Evolutionary conservation across 352 stramenopile genomes (phyloP).

Genomic region (Halophytophthora polymorphica): DNA sequence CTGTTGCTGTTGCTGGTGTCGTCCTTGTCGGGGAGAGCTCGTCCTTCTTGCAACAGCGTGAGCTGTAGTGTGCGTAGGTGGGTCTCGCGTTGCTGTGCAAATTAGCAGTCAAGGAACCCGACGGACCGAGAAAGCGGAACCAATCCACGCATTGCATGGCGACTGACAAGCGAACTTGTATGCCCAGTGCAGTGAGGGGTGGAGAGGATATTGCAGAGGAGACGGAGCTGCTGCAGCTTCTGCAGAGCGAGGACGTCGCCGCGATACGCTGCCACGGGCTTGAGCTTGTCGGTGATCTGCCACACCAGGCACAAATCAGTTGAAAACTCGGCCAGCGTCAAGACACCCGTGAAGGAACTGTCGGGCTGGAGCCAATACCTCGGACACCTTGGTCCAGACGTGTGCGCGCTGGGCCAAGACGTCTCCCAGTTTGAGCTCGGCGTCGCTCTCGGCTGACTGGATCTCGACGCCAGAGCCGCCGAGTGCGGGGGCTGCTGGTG

Average conservation of each 20-base stretch:
- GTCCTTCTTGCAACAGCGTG: constrained; percentile 37
- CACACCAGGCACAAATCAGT: constrained; percentile 1
- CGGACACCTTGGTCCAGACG: constrained; percentile 33
- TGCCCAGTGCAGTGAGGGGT: background rate
- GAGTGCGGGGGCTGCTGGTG: constrained; percentile 5
- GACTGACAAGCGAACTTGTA: background rate
- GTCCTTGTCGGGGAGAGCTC: constrained; percentile 4
- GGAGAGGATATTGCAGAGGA: constrained; percentile 71
- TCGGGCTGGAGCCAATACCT: constrained; percentile 16
- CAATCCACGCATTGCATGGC: background rate
- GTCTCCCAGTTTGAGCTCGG: constrained; percentile 13
- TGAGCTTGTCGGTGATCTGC: constrained; percentile 30
- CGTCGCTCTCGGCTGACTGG: background rate
- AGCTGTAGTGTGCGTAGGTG: constrained; percentile 59
- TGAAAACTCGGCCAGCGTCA: background rate
- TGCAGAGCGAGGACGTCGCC: constrained; percentile 34
- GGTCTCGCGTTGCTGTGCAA: constrained; percentile 52
- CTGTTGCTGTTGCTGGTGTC: background rate
- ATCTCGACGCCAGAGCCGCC: background rate
- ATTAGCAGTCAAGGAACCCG: constrained; percentile 8
- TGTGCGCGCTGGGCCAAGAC: constrained; percentile 21
- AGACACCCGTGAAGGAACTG: background rate
- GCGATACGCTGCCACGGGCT: constrained; percentile 26
- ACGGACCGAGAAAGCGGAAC: background rate
- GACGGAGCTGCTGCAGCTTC: constrained; percentile 53